Evolutionary conservation across 305 asterid genomes (phyloP).

Genomic region (Andrographis paniculata): DNA sequence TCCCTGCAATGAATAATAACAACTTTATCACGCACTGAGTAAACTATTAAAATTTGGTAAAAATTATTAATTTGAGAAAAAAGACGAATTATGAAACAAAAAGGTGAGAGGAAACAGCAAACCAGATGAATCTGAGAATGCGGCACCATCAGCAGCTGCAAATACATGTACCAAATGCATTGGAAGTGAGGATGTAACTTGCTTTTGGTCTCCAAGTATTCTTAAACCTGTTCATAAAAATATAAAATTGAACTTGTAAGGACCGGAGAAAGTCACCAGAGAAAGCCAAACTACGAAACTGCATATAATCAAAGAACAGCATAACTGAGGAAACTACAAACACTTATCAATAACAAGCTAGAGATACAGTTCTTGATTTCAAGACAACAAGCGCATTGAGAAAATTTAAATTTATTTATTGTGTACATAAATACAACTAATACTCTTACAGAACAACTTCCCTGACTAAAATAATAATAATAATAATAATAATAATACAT

Average conservation of each 20-base stretch:
- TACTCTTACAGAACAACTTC: too few relatives aligned
- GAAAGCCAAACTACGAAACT: constrained; percentile 7
- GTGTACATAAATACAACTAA: too few relatives aligned
- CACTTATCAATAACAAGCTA: too few relatives aligned
- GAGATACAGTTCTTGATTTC: background rate
- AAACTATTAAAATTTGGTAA: too few relatives aligned
- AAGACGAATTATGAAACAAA: constrained; percentile 7
- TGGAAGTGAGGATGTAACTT: constrained; percentile 74
- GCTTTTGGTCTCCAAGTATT: constrained; percentile 78
- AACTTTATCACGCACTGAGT: constrained; percentile 16
- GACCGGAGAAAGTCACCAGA: too few relatives aligned
- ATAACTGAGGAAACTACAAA: background rate
- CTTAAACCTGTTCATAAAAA: constrained; percentile 53
- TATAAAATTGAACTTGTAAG: too few relatives aligned
- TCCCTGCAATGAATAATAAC: constrained; percentile 39
- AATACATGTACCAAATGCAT: constrained; percentile 77
- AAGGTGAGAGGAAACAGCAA: constrained; percentile 14
- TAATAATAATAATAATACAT: too few relatives aligned
- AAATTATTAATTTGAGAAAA: too few relatives aligned
- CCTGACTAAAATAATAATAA: too few relatives aligned
- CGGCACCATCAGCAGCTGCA: constrained; percentile 34
- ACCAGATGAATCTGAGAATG: constrained; percentile 78
- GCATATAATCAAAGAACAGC: background rate
- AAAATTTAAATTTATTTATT: too few relatives aligned
- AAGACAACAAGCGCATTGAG: too few relatives aligned